Evolutionary conservation across 176 grass and related monocot genomes (phyloP), one percentile per base, ranked within the genome.

Genomic region (Oryza rufipogon): DNA sequence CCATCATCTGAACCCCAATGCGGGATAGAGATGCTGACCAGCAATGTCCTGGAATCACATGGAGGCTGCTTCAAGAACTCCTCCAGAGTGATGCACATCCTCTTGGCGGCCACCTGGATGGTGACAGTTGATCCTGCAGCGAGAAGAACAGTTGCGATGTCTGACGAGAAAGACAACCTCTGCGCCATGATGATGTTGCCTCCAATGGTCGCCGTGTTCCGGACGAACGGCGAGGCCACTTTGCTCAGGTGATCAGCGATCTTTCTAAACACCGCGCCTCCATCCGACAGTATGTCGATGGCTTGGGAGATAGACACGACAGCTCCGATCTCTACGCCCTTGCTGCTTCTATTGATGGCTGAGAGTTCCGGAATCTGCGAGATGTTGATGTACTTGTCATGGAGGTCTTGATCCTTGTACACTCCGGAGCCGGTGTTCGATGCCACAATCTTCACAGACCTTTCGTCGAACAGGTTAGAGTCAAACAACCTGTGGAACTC

Each of bases 181-280:
- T 97, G 95, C 15, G 92, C 86, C 95, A 97, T 97, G 28, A 97
- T 70, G 30, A 94, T 68, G 81, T 97, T 97, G 11, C 95, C 95
- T 45, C 95, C 95, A 28, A 97, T 32, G 20, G 90, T 97, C 36
- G 90, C 95, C 5, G 83, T 97, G 84, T 97, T 97, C 78, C 90
- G 74, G 34, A 97, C 73, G 60, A 94, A 97, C 1, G 88, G 92
- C 1, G 95, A 72, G 48, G 92, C 92, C 22, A 97, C 86, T 66
- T 91, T 92, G 71, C 77, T 84, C n/a, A 94, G 86, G 79, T 97
- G 95, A 81, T 84, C 79, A 32, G 92, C 90, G n/a, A 97, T 76
- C 72, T 92, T 97, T 66, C 0, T 74, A 66, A 89, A 97, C 9
- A 97, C 77, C 1, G 68, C 2, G 14, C 49, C 87, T 85, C 85